phyloP scores from a whole-genome alignment of 2,329 filamentous ascomycete species.

The Pseudocercospora macadamiae region DNA sequence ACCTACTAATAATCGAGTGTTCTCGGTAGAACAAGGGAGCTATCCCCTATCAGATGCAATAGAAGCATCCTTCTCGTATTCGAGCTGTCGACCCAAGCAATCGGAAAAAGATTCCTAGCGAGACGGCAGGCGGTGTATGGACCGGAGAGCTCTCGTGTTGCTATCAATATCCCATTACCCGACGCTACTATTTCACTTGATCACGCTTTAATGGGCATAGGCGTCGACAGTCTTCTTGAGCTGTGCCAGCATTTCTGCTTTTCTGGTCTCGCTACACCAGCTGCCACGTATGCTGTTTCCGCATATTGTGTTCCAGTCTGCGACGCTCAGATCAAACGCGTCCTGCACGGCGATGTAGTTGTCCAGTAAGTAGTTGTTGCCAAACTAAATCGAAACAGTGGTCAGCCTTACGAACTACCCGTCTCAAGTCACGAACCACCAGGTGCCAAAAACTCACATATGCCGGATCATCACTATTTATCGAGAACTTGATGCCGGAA shows the following conservation, averaged over 20 bases:
- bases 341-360: conserved; percentile 78
- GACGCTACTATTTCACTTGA: neutral
- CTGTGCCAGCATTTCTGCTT: conserved; percentile 57
- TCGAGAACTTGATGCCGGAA: conserved; percentile 66
- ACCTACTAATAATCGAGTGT: no score
- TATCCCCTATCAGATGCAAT: neutral
- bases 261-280: conserved; percentile 69
- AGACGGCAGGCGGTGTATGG: conserved; percentile 1
- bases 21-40: neutral
- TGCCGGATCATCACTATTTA: conserved; percentile 75
- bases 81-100: neutral
- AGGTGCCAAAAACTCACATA: conserved; percentile 55
- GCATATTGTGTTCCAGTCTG: conserved; percentile 70
- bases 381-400: conserved; percentile 56
- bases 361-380: conserved; percentile 69
- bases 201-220: conserved; percentile 12
- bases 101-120: neutral
- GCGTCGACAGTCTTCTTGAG: conserved; percentile 23
- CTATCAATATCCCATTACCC: neutral
- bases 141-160: neutral
- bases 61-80: conserved; percentile 1
- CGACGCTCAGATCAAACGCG: conserved; percentile 62
- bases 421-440: neutral
- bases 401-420: conserved; percentile 5
- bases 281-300: conserved; percentile 66